Evolutionary conservation across 2,329 filamentous ascomycete species (phyloP).

Genomic region (Truncatella angustata): DNA sequence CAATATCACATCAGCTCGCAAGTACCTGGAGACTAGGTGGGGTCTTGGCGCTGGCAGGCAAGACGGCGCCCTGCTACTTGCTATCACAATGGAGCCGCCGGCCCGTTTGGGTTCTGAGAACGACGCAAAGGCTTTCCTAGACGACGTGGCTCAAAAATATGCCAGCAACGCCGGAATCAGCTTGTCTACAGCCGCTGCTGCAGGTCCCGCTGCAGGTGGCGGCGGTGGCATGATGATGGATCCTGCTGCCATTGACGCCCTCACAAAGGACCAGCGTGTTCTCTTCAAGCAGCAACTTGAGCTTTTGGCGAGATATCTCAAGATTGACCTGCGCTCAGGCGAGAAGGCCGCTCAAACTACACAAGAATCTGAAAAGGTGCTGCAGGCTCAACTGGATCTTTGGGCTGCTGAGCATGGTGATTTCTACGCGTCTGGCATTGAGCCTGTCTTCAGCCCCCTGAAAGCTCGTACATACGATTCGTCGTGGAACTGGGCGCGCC

Average conservation of each 20-base stretch:
- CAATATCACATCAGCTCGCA: conserved; percentile 94
- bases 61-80: conserved; percentile 84
- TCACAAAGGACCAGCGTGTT: conserved; percentile 94
- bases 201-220: conserved; percentile 67
- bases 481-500: conserved; percentile 98
- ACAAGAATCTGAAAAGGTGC: conserved; percentile 79
- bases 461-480: conserved; percentile 98
- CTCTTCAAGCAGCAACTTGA: conserved; percentile 99
- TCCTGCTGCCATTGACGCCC: conserved; percentile 89
- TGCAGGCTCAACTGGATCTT: conserved; percentile 90
- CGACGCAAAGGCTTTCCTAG: conserved; percentile 90
- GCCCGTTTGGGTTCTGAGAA: conserved; percentile 84
- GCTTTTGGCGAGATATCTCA: conserved; percentile 90
- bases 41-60: conserved; percentile 83
- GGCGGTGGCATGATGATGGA: conserved; percentile 99
- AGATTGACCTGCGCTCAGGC: conserved; percentile 93
- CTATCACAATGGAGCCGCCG: conserved; percentile 88
- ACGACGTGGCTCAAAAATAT: conserved; percentile 87
- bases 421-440: conserved; percentile 91
- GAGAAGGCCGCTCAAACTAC: conserved; percentile 89
- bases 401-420: conserved; percentile 97
- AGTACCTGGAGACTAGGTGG: conserved; percentile 94
- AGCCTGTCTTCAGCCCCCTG: conserved; percentile 87
- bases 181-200: conserved; percentile 72
- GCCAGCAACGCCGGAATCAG: conserved; percentile 80